A percentile compares a stretch with the other conserved stretches of the same genome.
Evolutionary conservation across 371 early-diverging fungal genomes (phyloP).

Genomic region (Mortierella sp.): DNA sequence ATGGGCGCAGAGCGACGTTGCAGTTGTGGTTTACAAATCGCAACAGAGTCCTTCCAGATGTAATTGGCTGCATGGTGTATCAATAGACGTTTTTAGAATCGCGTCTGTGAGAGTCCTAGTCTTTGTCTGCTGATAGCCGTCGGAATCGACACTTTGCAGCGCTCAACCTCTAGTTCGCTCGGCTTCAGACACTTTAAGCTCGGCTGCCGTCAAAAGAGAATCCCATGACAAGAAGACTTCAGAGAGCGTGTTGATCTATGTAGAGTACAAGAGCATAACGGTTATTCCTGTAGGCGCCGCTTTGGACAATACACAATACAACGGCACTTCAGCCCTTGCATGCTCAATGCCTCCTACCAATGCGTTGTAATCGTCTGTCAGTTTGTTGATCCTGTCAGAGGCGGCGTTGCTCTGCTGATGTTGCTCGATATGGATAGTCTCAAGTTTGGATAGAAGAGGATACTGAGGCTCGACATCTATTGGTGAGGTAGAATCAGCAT

Average conservation of each 20-base stretch:
- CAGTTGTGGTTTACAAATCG: too few relatives aligned
- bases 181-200: slow-evolving; percentile 60
- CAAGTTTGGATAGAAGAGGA: slow-evolving; percentile 59
- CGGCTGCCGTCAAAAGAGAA: slow-evolving; percentile 64
- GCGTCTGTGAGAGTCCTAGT: neutral
- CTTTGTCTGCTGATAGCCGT: neutral
- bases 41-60: too few relatives aligned
- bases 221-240: slow-evolving; percentile 75
- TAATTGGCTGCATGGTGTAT: too few relatives aligned
- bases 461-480: slow-evolving; percentile 61
- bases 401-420: slow-evolving; percentile 54
- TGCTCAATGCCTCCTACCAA: too few relatives aligned
- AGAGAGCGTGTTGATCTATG: slow-evolving; percentile 68
- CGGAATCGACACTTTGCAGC: neutral
- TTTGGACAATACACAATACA: neutral
- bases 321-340: too few relatives aligned
- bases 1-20: too few relatives aligned
- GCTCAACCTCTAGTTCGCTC: slow-evolving; percentile 50
- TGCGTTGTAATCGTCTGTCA: slow-evolving; percentile 66
- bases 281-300: neutral
- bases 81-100: too few relatives aligned
- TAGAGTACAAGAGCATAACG: neutral
- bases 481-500: neutral
- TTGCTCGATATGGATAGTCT: slow-evolving; percentile 63
- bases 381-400: slow-evolving; percentile 56